Base-by-base conservation (phyloP, 495 filamentous ascomycete species). In the Chaetomidium leptoderma region DNA sequence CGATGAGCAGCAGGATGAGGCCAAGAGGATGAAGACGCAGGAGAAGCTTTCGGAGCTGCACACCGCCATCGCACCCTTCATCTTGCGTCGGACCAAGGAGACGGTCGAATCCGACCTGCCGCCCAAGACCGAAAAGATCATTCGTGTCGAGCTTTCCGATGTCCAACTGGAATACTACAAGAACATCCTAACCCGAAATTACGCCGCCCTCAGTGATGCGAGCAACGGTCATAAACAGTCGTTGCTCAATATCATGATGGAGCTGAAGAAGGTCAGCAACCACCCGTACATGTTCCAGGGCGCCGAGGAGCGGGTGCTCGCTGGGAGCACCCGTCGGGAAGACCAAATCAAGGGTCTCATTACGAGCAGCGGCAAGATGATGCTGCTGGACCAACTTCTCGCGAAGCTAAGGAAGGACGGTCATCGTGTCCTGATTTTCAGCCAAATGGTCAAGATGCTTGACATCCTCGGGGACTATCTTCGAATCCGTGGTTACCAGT, bases 211-310 rank as follows among this genome's bases (percentile, higher is more conserved):
- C 46, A 96, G 95, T 65, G 85, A 92, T 62, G 92, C 91, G 21
- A 83, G 85, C 26, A 90, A 82, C 49, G 93, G 91, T 8, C 86
- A 89, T 66, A 96, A 96, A 70, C 91, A 93, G 60, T 96, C 91
- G 1, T 74, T 97, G n/a, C 73, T 97, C 53, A 99, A 99, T 72
- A 95, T 99, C 67, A 96, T 97, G 81, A 99, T 99, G 92, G 95
- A 99, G 69, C 71, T 99, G 64, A 97, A 97, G 77, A 99, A 99
- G 71, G 90, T 91, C 61, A 96, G 91, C 78, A 97, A 97, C 60
- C 93, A 99, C 66, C 91, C 93, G 6, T 96, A 95, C 74, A 95
- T 97, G 87, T 96, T 99, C 62, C 86, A 88, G 4, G 90, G 88
- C 55, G 93, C 90, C 23, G 93, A 97, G 70, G 89, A 92, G 32